Percentiles rank a stretch among this genome's conserved stretches.
Conservation (phyloP, 192 early-diverging fungal species). For the Thoreauomyces humboldtii region DNA sequence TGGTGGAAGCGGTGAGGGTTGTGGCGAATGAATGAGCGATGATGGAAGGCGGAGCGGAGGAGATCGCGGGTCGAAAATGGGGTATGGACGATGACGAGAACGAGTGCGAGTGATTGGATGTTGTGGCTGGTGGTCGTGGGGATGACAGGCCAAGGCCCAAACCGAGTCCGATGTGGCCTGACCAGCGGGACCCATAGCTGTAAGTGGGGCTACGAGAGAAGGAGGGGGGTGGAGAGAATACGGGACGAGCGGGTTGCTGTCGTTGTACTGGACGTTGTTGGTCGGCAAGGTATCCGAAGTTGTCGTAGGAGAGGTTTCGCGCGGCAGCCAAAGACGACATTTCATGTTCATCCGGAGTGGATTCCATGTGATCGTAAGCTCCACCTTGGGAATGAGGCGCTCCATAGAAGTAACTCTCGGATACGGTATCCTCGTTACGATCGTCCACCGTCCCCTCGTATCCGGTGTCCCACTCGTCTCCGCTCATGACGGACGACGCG, state of each 20-base stretch:
- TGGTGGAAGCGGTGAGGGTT: background rate
- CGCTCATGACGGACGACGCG: too few relatives aligned
- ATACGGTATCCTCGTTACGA: background rate
- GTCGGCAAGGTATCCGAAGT: background rate
- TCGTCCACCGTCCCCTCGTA: too few relatives aligned
- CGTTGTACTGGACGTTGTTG: too few relatives aligned
- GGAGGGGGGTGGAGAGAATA: too few relatives aligned
- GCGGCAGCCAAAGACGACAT: background rate
- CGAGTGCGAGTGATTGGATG: background rate
- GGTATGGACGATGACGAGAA: too few relatives aligned
- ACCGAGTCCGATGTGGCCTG: slow-evolving; percentile 23
- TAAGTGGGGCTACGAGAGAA: background rate
- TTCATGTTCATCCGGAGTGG: background rate
- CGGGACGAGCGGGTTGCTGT: too few relatives aligned
- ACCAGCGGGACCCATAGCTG: slow-evolving; percentile 7
- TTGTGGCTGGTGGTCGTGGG: too few relatives aligned
- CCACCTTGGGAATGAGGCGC: background rate
- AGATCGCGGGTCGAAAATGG: slow-evolving; percentile 7
- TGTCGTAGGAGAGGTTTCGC: background rate
- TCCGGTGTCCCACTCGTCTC: too few relatives aligned
- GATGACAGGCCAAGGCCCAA: slow-evolving; percentile 27
- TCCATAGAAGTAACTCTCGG: background rate
- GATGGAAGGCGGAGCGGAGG: background rate
- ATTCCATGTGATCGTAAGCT: background rate
- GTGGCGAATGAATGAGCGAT: background rate